Base-by-base conservation (phyloP, 495 filamentous ascomycete genomes). In the Pyronema omphalodes region DNA sequence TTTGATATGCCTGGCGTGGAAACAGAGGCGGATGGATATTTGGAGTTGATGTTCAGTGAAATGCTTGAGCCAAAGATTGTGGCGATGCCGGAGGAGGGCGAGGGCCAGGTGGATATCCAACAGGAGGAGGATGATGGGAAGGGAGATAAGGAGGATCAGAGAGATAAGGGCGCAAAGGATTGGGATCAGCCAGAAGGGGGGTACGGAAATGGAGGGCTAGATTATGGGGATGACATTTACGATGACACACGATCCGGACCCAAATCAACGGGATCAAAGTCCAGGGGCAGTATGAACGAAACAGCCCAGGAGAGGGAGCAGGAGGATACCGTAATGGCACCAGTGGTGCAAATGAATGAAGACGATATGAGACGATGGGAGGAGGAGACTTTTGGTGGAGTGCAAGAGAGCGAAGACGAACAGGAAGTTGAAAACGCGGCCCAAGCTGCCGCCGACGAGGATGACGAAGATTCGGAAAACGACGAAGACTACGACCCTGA, bases 1-100 rank as follows among this genome's bases (percentile, higher is more conserved):
- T 84, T 84, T 61, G 82, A 84, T 52, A 78, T 83, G 71, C 77
- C 80, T 0, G 75, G 73, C 2, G 66, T 74, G 53, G 68, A 71
- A 8, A 60, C 63, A 6, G 70, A 73, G 33, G 73, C 80, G 55
- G 71, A 77, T 58, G 79, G 76, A 6, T 68, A 70, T 15, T 67
- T 74, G 17, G 68, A 73, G 33, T 56, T 78, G 52, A 61, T 67
- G 12, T 79, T 77, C 66, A 65, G 67, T 19, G 76, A 81, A 55
- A 68, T 86, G 43, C 69, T 76, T 51, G 77, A 82, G 9, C 73
- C 80, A 9, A 79, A 81, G 59, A 68, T 85, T 53, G 66, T 84
- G 18, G 62, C 53, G 50, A 57, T 51, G 37, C 71, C 61, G 48
- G 67, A 29, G 23, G 23, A 67, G 58, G 62, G 60, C 39, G 54